These are phyloP conservation scores for Mesembryanthemum crystallinum DNA, from an alignment of 148 eudicot species.

Conservation along the genomic window DNA sequence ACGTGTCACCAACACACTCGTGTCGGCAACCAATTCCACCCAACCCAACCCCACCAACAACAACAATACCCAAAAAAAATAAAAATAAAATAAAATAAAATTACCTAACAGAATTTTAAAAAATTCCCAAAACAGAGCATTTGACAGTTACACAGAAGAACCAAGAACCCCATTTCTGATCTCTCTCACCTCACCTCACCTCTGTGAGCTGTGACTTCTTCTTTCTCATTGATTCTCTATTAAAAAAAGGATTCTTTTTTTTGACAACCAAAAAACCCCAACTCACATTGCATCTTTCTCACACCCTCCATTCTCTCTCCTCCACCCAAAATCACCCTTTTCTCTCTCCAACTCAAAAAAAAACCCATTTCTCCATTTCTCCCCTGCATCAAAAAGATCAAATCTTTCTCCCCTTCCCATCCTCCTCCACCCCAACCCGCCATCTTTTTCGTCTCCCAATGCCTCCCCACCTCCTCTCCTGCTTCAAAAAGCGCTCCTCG, in stretches of 20 bases:
- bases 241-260: background rate
- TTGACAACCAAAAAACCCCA: background rate
- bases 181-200: no score
- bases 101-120: background rate
- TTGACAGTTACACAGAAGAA: background rate
- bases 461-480: slow-evolving; percentile 56
- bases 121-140: slow-evolving; percentile 4
- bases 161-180: no score
- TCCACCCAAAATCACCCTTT: slow-evolving; percentile 21
- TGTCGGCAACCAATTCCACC: slow-evolving; percentile 17
- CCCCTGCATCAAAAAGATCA: background rate
- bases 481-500: slow-evolving; percentile 40
- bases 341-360: background rate
- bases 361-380: background rate
- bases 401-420: background rate
- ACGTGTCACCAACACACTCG: slow-evolving; percentile 20
- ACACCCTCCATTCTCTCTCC: slow-evolving; percentile 42
- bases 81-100: no score
- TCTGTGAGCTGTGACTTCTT: background rate
- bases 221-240: background rate
- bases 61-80: no score
- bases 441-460: slow-evolving; percentile 23
- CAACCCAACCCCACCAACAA: background rate
- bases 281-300: slow-evolving; percentile 9
- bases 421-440: slow-evolving; percentile 14